Conservation (phyloP, 371 early-diverging fungal species). For the Actinomortierella ambigua region DNA sequence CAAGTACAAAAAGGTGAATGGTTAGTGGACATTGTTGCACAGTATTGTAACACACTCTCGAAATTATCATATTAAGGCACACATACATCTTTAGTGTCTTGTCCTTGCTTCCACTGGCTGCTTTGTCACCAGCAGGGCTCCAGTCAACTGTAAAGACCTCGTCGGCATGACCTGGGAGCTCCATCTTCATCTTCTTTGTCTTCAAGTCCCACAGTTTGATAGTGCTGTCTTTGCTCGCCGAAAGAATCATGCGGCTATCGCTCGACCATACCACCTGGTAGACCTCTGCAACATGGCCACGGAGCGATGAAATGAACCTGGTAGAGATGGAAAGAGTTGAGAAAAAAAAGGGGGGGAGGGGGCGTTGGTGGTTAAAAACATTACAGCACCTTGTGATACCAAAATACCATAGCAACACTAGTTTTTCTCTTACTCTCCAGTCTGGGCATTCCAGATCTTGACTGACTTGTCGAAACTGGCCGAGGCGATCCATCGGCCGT, state of each 20-base stretch:
- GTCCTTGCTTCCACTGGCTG: slow-evolving; percentile 95
- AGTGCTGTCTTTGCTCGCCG: slow-evolving; percentile 92
- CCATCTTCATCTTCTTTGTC: slow-evolving; percentile 85
- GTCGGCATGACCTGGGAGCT: slow-evolving; percentile 95
- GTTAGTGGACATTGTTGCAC: no score
- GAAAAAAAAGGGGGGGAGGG: not conserved
- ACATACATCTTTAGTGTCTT: slow-evolving; percentile 80
- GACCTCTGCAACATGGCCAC: slow-evolving; percentile 94
- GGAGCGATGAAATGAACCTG: slow-evolving; percentile 83
- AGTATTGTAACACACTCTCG: not conserved
- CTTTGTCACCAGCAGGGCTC: slow-evolving; percentile 91
- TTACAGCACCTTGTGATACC: no score
- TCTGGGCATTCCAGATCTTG: slow-evolving; percentile 95
- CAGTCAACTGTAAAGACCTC: slow-evolving; percentile 97
- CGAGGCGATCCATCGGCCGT: slow-evolving; percentile 90
- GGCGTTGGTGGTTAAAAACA: no score
- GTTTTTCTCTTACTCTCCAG: slow-evolving; percentile 82
- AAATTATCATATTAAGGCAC: no score
- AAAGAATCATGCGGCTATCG: slow-evolving; percentile 90
- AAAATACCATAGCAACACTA: no score
- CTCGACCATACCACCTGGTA: slow-evolving; percentile 95
- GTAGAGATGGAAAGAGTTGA: not conserved
- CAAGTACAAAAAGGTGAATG: no score
- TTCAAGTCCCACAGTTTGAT: slow-evolving; percentile 93
- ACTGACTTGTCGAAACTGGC: slow-evolving; percentile 98